Conservation (phyloP, 192 early-diverging fungal genomes). For the Umbelopsis vinacea region DNA sequence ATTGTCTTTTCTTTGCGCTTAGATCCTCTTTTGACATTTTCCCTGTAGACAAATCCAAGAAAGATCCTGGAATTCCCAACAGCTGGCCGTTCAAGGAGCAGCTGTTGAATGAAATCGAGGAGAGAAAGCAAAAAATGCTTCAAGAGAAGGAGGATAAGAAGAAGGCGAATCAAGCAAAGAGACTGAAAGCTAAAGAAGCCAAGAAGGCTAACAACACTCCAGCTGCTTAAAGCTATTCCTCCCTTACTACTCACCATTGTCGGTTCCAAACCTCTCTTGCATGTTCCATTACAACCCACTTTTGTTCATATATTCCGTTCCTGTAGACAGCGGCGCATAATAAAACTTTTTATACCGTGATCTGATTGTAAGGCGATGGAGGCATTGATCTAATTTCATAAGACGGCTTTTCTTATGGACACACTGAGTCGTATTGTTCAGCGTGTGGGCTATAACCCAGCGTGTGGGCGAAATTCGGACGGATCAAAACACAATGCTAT, state of each 20-base stretch:
- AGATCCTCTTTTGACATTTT: not conserved
- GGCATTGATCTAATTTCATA: no score
- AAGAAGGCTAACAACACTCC: constrained; percentile 20
- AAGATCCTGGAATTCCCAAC: constrained; percentile 57
- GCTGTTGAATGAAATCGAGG: constrained; percentile 48
- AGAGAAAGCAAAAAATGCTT: constrained; percentile 42
- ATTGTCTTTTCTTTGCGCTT: not conserved
- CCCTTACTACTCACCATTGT: not conserved
- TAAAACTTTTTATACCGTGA: constrained; percentile 20
- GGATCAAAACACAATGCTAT: no score
- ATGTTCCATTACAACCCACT: constrained; percentile 1
- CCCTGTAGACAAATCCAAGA: constrained; percentile 39
- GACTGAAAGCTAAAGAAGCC: constrained; percentile 12
- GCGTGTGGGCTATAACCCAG: no score
- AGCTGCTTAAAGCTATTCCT: constrained; percentile 1
- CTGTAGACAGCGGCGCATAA: constrained; percentile 15
- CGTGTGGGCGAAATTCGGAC: no score
- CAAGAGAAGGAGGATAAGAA: constrained; percentile 28
- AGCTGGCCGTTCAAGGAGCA: constrained; percentile 55
- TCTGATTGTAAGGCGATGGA: not conserved
- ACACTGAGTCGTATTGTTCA: no score
- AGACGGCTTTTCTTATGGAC: no score
- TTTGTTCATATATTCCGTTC: constrained; percentile 23
- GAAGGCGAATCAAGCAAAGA: constrained; percentile 24
- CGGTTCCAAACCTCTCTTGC: not conserved